phyloP scores from a whole-genome alignment of 1,284 basidiomycete species.

The Fomitiporia mediterranea region DNA sequence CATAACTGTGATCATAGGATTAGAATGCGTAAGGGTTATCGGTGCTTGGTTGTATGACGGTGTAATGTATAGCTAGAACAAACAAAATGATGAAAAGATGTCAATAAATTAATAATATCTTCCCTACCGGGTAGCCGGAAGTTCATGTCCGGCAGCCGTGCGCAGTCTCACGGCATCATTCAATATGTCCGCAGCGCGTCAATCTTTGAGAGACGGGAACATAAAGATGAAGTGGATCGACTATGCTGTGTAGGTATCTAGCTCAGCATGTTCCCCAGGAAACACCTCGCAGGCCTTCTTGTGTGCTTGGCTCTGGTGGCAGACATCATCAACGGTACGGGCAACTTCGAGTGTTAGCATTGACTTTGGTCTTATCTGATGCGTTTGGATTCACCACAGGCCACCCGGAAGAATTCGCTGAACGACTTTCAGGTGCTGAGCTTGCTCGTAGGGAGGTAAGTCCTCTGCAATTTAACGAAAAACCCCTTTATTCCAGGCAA shows the following conservation, averaged over 20 bases:
- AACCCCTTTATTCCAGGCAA: neutral
- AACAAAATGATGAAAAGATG: too few species aligned
- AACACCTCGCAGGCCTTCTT: neutral
- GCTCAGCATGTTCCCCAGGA: neutral
- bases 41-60: too few species aligned
- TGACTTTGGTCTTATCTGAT: neutral
- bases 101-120: too few species aligned
- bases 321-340: neutral
- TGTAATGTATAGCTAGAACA: too few species aligned
- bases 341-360: neutral
- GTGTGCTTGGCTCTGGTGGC: too few species aligned
- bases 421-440: constrained; percentile 9
- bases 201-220: too few species aligned
- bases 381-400: neutral
- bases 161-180: too few species aligned
- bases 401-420: constrained; percentile 14
- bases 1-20: neutral
- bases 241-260: neutral
- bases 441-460: constrained; percentile 14
- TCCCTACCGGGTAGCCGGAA: too few species aligned
- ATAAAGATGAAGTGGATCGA: too few species aligned
- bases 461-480: neutral
- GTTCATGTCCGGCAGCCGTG: too few species aligned
- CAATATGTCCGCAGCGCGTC: too few species aligned
- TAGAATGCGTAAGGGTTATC: too few species aligned